Evolutionary conservation across 1,284 basidiomycete genomes (phyloP).

Genomic region (Volvariella surrecta): DNA sequence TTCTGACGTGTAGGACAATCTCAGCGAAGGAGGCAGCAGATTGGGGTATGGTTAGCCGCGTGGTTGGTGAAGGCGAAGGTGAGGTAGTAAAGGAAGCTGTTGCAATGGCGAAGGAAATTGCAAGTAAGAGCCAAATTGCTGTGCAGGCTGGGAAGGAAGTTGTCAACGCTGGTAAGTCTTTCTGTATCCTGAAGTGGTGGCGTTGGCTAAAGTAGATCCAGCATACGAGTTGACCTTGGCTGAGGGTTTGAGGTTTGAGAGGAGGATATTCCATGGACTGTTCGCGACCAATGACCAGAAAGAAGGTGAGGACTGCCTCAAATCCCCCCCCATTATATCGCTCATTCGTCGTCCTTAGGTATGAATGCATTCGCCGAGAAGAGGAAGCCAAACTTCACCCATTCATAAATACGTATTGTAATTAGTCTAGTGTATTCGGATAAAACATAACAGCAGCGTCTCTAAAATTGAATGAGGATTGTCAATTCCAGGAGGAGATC

Average conservation of each 20-base stretch:
- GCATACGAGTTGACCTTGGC: constrained; percentile 79
- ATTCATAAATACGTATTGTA: constrained; percentile 28
- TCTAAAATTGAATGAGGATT: constrained; percentile 1
- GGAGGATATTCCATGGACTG: constrained; percentile 85
- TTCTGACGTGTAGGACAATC: constrained; percentile 82
- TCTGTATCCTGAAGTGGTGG: neutral
- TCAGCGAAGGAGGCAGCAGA: constrained; percentile 76
- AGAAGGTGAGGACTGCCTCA: constrained; percentile 55
- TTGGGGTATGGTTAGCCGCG: constrained; percentile 80
- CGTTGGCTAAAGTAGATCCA: constrained; percentile 17
- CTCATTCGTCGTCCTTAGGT: constrained; percentile 34
- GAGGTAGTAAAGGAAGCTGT: constrained; percentile 87
- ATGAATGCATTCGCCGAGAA: constrained; percentile 99
- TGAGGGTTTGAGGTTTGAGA: constrained; percentile 85
- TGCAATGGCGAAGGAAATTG: constrained; percentile 74
- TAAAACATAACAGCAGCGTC: too few species aligned
- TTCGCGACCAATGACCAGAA: constrained; percentile 98
- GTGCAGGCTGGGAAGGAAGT: constrained; percentile 93
- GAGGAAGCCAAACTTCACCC: constrained; percentile 79
- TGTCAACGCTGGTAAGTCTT: constrained; percentile 75
- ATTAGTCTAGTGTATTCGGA: neutral
- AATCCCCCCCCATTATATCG: constrained; percentile 3
- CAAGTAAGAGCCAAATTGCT: constrained; percentile 78
- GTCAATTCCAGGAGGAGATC: neutral
- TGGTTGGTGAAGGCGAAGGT: constrained; percentile 72